Evolutionary conservation across 371 early-diverging fungal genomes (phyloP), one percentile per base, ranked within the genome.

Genomic region (Mortierella sp.): DNA sequence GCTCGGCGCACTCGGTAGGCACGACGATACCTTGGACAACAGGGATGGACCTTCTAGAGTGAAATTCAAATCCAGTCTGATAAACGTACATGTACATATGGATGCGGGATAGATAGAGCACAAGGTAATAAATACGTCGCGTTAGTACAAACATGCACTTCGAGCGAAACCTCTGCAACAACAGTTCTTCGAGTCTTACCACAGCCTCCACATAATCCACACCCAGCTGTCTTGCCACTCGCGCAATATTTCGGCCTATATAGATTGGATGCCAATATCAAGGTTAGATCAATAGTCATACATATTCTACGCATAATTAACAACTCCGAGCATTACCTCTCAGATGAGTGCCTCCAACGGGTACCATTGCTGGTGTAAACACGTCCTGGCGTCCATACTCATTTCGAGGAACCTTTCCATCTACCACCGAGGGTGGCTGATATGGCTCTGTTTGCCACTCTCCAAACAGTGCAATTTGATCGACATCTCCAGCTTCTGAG

Each of bases 371-470:
- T 1, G 87, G 82, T 17, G 88, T 88, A 69, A 95, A 95, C 17
- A 97, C 60, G 70, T 97, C 94, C 42, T 96, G 84, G 57, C 89
- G 88, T 1, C 95, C 95, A 75, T 83, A 95, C 4, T 80, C 57
- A 70, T 97, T 95, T 47, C 86, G 84, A 2, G 96, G 94, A 11
- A 97, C 86, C 44, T 79, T 87, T 4, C 96, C 94, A 81, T 94
- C 83, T 2, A 87, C 73, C 3, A 95, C 84, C 30, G 87, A 87
- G 19, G 83, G 83, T 3, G 95, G 85, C 21, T 70, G 67, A 66
- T 87, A 91, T 0, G 70, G 70, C 19, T 85, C 86, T 0, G 96
- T 96, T 79, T 97, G 96, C 95, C 96, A 96, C 54, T 90, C 89
- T 23, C 94, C 96, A 78, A 86, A 97, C 43, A 94, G 83, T 14